These are phyloP conservation scores for Tricholoma sp. DNA, from an alignment of 768 basidiomycete genomes.

Conservation along the genomic window DNA sequence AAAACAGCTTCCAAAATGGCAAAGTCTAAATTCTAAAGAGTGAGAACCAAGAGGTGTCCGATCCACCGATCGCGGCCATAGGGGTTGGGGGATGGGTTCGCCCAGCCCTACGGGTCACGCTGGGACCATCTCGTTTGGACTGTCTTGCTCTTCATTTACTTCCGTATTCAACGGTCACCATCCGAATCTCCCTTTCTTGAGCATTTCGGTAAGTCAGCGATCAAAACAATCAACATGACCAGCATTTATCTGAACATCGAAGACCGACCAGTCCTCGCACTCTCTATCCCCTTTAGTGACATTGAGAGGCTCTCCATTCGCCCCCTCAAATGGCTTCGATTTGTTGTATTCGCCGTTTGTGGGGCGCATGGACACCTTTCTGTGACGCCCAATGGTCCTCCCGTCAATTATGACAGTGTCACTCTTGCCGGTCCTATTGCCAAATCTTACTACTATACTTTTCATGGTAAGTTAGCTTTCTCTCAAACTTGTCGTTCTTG, in stretches of 20 bases:
- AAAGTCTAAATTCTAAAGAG: too few relatives aligned
- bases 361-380: not conserved
- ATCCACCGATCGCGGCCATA: too few relatives aligned
- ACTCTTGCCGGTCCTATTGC: not conserved
- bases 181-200: too few relatives aligned
- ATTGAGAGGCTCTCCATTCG: not conserved
- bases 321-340: not conserved
- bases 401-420: constrained; percentile 12
- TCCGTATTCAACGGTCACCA: too few relatives aligned
- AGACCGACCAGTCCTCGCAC: not conserved
- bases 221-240: too few relatives aligned
- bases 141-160: too few relatives aligned
- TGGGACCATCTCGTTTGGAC: too few relatives aligned
- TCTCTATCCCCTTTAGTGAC: not conserved
- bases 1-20: too few relatives aligned
- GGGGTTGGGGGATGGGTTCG: too few relatives aligned
- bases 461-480: not conserved
- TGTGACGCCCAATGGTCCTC: constrained; percentile 8
- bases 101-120: too few relatives aligned
- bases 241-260: not conserved
- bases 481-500: not conserved
- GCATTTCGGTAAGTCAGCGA: too few relatives aligned
- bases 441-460: not conserved
- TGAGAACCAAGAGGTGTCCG: too few relatives aligned
- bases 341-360: not conserved